Evolutionary conservation across 2,329 filamentous ascomycete species (phyloP).

Genomic region (Ophiostoma australiae): DNA sequence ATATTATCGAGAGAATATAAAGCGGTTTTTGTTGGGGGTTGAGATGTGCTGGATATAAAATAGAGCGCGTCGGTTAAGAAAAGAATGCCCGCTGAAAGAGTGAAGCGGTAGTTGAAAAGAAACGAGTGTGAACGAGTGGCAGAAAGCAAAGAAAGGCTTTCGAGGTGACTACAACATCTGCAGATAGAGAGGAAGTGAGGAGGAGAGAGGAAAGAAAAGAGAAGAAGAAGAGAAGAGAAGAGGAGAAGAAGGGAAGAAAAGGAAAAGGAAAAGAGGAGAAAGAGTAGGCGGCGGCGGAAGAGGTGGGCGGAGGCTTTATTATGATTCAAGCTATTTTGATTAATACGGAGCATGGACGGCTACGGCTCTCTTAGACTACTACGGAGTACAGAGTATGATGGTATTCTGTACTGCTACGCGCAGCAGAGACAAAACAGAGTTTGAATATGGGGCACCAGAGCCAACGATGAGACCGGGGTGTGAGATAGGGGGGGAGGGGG

Average conservation of each 20-base stretch:
- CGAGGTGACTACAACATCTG: slow-evolving; percentile 49
- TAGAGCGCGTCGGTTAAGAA: slow-evolving; percentile 23
- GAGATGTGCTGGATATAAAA: slow-evolving; percentile 15
- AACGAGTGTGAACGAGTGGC: slow-evolving; percentile 45
- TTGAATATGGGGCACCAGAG: slow-evolving; percentile 11
- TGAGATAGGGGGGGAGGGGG: slow-evolving; percentile 9
- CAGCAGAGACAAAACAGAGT: slow-evolving; percentile 15
- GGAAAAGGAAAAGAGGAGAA: slow-evolving; percentile 4
- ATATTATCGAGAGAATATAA: slow-evolving; percentile 25
- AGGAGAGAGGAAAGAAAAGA: slow-evolving; percentile 32
- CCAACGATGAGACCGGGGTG: slow-evolving; percentile 14
- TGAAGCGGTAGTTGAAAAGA: slow-evolving; percentile 64
- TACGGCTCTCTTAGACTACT: not conserved
- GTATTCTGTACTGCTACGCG: not conserved
- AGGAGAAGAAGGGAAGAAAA: not conserved
- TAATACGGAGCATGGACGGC: not conserved
- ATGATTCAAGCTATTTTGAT: not conserved
- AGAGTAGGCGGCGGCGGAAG: not conserved
- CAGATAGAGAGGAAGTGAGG: slow-evolving; percentile 36
- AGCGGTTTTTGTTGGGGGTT: not conserved
- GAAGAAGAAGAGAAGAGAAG: not conserved
- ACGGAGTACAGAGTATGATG: not conserved
- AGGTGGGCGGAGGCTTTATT: slow-evolving; percentile 13
- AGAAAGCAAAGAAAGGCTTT: slow-evolving; percentile 45
- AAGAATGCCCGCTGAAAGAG: slow-evolving; percentile 74